phyloP scores from a whole-genome alignment of 129 eudicot genomes.

The Saposhnikovia divaricata region DNA sequence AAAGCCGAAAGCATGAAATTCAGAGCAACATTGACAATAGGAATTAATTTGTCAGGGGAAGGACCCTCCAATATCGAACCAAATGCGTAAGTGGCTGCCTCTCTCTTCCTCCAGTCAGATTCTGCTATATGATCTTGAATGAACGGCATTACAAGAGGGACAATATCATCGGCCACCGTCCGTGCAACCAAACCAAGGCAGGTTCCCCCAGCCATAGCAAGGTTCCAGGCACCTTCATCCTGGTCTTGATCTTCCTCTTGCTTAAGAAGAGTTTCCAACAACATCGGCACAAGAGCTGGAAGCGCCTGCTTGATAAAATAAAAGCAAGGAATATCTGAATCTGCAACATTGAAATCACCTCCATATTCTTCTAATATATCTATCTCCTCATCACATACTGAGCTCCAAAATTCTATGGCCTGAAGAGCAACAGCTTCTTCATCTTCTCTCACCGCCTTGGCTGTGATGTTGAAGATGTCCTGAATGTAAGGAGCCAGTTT shows the following conservation, averaged over 20 bases:
- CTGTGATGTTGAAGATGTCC: slow-evolving; percentile 82
- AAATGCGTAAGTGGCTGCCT: slow-evolving; percentile 90
- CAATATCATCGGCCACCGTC: slow-evolving; percentile 86
- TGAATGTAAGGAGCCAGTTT: slow-evolving; percentile 80
- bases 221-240: slow-evolving; percentile 99
- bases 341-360: slow-evolving; percentile 70
- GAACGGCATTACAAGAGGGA: slow-evolving; percentile 93
- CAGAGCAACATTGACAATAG: slow-evolving; percentile 76
- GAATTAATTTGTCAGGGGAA: slow-evolving; percentile 75
- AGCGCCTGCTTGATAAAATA: slow-evolving; percentile 90
- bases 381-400: slow-evolving; percentile 96
- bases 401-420: slow-evolving; percentile 96
- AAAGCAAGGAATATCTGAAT: slow-evolving; percentile 79
- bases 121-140: slow-evolving; percentile 80
- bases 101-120: slow-evolving; percentile 92
- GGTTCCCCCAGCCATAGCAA: slow-evolving; percentile 98
- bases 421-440: slow-evolving; percentile 92
- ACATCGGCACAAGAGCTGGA: slow-evolving; percentile 89
- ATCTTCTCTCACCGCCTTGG: slow-evolving; percentile 89
- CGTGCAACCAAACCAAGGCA: slow-evolving; percentile 96
- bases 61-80: slow-evolving; percentile 97
- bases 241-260: slow-evolving; percentile 99
- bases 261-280: slow-evolving; percentile 80
- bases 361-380: slow-evolving; percentile 90
- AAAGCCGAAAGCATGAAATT: slow-evolving; percentile 82